Base-by-base conservation (phyloP, 1,139 yeast species). In the Saccharomyces pastorianus region DNA sequence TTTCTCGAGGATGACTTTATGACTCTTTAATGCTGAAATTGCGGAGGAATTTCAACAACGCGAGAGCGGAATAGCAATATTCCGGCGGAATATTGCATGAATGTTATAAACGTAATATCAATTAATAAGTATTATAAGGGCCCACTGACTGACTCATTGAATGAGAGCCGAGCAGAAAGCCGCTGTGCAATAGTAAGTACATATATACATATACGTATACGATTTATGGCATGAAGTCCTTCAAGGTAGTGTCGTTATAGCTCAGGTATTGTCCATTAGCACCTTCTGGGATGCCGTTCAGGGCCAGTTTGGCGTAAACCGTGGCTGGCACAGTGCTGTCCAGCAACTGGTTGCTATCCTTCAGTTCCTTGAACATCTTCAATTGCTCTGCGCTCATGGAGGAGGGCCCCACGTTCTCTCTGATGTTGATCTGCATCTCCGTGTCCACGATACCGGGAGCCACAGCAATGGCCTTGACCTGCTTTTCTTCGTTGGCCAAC, bases 401-500 rank as follows among this genome's bases (percentile, higher is more conserved):
- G 9, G 65, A 60, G 26, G 65, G 64, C 1, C 82, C 81, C 63
- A 79, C 79, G 41, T 66, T 72, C 26, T 80, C 84, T 64, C 97
- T 80, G 55, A 91, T 89, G 55, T 81, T 84, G 13, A 64, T 66
- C 71, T 91, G 98, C 97, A 91, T 91, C 20, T 74, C 76, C 0
- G 98, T 90, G 66, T 87, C 89, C 1, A 91, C 97, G 1, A 88
- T 95, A 3, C 98, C 98, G 0, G 98, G 98, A 2, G 96, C 96
- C 27, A 91, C 77, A 0, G 96, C 76, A 9, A 88, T 72, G 4
- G 87, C 76, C 50, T 74, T 73, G 25, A 90, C 73, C 0, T 75
- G 79, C 2, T 23, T 23, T 23, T 23, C 25, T 1, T 23, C 25
- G 25, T 23, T 23, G 25, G 25, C 25, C 25, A 23, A 23, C 1